A percentile compares a stretch with the other conserved stretches of the same genome.
Conservation (phyloP, 2,329 filamentous ascomycete species). For the Ophiostoma populinum region DNA sequence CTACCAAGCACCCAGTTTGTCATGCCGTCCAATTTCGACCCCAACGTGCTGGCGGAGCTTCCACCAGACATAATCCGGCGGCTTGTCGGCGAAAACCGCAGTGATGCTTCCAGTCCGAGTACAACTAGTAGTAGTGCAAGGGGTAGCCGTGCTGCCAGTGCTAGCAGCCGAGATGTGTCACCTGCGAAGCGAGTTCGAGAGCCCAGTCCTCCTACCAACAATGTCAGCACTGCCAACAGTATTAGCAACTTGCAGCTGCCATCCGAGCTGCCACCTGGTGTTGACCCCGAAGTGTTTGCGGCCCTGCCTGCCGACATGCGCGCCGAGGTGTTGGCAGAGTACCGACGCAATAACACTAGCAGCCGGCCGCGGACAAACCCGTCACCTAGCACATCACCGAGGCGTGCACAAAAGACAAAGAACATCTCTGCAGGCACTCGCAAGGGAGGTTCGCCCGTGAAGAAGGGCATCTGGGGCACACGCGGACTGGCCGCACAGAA, state of each 20-base stretch:
- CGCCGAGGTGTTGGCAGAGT: constrained; percentile 62
- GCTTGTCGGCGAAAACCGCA: constrained; percentile 40
- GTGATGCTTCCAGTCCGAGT: constrained; percentile 2
- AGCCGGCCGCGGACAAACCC: neutral
- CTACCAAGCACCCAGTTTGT: constrained; percentile 76
- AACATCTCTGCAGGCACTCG: neutral
- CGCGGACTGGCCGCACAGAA: constrained; percentile 3
- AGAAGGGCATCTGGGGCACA: constrained; percentile 7
- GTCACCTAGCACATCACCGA: constrained; percentile 36
- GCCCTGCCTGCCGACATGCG: constrained; percentile 76
- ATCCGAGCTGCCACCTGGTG: constrained; percentile 45
- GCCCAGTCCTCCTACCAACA: constrained; percentile 14
- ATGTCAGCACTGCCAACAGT: neutral
- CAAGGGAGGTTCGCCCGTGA: constrained; percentile 4
- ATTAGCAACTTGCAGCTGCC: neutral
- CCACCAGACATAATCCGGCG: constrained; percentile 67
- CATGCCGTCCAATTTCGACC: constrained; percentile 68
- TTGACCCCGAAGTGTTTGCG: constrained; percentile 71
- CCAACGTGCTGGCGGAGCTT: constrained; percentile 64
- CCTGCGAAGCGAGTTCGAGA: constrained; percentile 15
- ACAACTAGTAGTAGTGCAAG: constrained; percentile 5
- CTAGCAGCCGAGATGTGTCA: constrained; percentile 13
- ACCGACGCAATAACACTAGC: constrained; percentile 25
- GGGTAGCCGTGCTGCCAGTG: neutral
- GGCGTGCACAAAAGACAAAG: constrained; percentile 12